Percentiles rank a stretch among this genome's conserved stretches.
Evolutionary conservation across 257 asterid genomes (phyloP).

Genomic region (Leonotis leonurus): DNA sequence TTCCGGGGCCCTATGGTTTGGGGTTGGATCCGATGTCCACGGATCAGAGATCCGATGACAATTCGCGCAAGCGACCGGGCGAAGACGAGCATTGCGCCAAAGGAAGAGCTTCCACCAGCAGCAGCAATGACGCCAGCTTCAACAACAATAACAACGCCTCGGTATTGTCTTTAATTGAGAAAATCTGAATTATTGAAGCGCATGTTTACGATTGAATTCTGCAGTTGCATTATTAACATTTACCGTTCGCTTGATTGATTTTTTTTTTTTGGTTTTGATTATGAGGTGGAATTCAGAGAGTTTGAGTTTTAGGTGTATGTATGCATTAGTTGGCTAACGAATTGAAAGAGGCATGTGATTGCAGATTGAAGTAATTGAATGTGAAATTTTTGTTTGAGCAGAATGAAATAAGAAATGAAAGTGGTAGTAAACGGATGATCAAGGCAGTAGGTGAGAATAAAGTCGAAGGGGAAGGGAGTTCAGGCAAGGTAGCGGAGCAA

Average conservation of each 20-base stretch:
- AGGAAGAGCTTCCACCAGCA: slow-evolving; percentile 42
- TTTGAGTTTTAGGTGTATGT: background rate
- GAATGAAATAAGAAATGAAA: slow-evolving; percentile 25
- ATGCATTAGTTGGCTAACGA: background rate
- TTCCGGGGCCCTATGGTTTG: slow-evolving; percentile 32
- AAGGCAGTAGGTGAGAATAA: slow-evolving; percentile 26
- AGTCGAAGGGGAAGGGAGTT: slow-evolving; percentile 30
- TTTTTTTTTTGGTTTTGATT: background rate
- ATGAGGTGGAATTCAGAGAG: background rate
- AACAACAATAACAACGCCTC: slow-evolving; percentile 17
- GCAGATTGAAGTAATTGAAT: background rate
- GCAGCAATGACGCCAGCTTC: slow-evolving; percentile 25
- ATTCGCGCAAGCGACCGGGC: slow-evolving; percentile 40
- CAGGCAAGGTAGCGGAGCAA: slow-evolving; percentile 32
- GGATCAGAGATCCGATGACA: slow-evolving; percentile 35
- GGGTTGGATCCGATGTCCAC: slow-evolving; percentile 43
- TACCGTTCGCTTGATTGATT: background rate
- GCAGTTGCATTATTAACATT: background rate
- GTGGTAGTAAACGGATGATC: slow-evolving; percentile 37
- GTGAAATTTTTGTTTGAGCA: slow-evolving; percentile 19
- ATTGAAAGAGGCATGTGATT: background rate
- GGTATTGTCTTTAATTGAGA: slow-evolving; percentile 21
- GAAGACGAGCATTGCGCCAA: slow-evolving; percentile 31
- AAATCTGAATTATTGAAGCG: background rate
- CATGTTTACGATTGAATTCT: background rate